phyloP scores from a whole-genome alignment of 2,329 filamentous ascomycete genomes.

The Fusarium begoniae region DNA sequence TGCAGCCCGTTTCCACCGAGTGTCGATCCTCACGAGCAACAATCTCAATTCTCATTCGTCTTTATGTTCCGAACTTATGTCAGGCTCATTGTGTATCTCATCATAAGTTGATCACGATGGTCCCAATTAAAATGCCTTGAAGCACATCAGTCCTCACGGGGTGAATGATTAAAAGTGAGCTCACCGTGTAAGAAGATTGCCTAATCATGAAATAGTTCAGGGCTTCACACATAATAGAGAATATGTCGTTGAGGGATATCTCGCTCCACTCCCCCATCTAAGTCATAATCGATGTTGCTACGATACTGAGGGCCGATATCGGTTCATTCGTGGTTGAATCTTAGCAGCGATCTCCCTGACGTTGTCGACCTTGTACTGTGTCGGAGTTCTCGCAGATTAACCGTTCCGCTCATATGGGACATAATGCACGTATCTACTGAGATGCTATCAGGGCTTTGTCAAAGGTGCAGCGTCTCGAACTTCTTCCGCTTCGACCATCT shows the following conservation, averaged over 20 bases:
- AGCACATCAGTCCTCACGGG: not conserved
- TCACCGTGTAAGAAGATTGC: not conserved
- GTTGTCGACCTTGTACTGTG: not conserved
- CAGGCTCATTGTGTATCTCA: too few relatives aligned
- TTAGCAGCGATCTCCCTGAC: not conserved
- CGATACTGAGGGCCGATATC: not conserved
- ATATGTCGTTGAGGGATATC: not conserved
- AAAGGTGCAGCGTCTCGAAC: not conserved
- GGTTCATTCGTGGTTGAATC: not conserved
- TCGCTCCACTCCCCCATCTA: not conserved
- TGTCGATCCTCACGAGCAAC: constrained; percentile 11
- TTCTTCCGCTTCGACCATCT: not conserved
- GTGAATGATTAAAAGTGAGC: not conserved
- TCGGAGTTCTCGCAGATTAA: not conserved
- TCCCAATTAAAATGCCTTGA: not conserved
- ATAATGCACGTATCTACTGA: not conserved
- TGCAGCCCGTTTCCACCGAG: constrained; percentile 3
- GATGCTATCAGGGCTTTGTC: not conserved
- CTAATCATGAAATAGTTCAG: not conserved
- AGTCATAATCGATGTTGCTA: not conserved
- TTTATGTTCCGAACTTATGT: not conserved
- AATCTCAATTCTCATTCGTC: constrained; percentile 7
- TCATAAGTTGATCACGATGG: not conserved
- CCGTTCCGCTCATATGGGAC: not conserved
- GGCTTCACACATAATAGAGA: not conserved